These are phyloP conservation scores for Clonostachys solani DNA, from an alignment of 2,329 filamentous ascomycete genomes.

Conservation along the genomic window DNA sequence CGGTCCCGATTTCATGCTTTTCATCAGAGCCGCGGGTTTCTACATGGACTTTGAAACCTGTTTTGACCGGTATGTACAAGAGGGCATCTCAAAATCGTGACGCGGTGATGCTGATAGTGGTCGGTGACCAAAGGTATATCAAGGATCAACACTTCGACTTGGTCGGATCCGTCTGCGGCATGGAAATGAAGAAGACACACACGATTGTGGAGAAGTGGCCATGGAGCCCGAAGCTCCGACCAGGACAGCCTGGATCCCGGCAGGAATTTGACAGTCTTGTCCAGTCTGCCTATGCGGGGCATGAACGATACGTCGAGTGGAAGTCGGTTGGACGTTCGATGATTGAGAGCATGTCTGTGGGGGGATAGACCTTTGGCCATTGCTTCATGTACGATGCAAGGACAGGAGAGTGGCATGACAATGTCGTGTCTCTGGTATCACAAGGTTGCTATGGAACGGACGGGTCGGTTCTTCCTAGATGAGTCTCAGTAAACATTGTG, in stretches of 20 bases:
- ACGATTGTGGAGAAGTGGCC: constrained; percentile 27
- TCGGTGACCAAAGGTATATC: neutral
- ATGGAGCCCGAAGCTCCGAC: constrained; percentile 11
- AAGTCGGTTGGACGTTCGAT: neutral
- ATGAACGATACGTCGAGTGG: neutral
- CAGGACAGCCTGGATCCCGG: constrained; percentile 13
- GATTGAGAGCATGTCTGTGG: no score
- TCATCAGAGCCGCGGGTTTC: no score
- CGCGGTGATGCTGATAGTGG: neutral
- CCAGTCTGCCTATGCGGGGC: neutral
- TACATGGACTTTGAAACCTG: no score
- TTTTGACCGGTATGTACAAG: neutral
- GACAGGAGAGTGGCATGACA: no score
- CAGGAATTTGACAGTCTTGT: constrained; percentile 19
- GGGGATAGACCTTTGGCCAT: no score
- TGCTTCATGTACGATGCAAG: no score
- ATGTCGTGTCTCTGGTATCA: no score
- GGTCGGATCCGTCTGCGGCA: neutral
- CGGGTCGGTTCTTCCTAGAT: no score
- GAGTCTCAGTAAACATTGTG: no score
- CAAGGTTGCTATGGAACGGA: no score
- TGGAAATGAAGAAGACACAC: constrained; percentile 15
- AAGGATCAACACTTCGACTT: neutral
- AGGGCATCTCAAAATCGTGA: neutral
- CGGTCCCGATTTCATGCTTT: no score